Evolutionary conservation across 1,139 yeast species (phyloP).

Genomic region (Taiozyma sp.): DNA sequence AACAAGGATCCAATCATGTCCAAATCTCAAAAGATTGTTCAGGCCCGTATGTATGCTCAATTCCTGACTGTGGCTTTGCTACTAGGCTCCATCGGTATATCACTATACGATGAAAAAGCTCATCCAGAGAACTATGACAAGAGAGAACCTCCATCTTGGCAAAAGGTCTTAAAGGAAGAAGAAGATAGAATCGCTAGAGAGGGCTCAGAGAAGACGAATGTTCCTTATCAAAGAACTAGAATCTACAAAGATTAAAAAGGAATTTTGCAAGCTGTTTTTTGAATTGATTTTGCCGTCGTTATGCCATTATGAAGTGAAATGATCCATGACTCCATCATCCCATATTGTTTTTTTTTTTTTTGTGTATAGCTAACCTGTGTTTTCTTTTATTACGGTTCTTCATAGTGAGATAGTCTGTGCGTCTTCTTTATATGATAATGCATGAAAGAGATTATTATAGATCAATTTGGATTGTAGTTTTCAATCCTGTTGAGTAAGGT

Average conservation of each 20-base stretch:
- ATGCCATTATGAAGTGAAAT: neutral
- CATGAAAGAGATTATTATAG: neutral
- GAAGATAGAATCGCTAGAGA: slow-evolving; percentile 17
- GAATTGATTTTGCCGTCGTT: neutral
- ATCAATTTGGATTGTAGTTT: neutral
- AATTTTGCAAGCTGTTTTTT: neutral
- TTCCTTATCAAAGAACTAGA: slow-evolving; percentile 21
- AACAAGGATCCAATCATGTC: slow-evolving; percentile 76
- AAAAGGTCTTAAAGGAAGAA: slow-evolving; percentile 35
- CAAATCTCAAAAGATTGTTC: slow-evolving; percentile 79
- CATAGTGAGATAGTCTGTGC: neutral
- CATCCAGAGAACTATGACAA: slow-evolving; percentile 34
- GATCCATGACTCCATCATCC: neutral
- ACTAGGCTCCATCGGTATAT: slow-evolving; percentile 57
- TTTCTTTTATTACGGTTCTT: neutral
- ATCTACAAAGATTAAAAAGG: slow-evolving; percentile 19
- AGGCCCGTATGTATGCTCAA: slow-evolving; percentile 94
- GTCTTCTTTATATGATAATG: neutral
- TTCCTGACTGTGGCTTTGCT: slow-evolving; percentile 64
- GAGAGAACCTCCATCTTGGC: slow-evolving; percentile 37
- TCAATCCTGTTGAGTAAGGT: slow-evolving; percentile 16
- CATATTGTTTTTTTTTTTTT: neutral
- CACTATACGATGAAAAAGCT: slow-evolving; percentile 55
- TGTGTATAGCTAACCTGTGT: neutral
- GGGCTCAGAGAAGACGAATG: slow-evolving; percentile 7